Evolutionary conservation across 2,329 filamentous ascomycete species (phyloP), one percentile per base, ranked within the genome.

Genomic region (Diaporthe amygdali): DNA sequence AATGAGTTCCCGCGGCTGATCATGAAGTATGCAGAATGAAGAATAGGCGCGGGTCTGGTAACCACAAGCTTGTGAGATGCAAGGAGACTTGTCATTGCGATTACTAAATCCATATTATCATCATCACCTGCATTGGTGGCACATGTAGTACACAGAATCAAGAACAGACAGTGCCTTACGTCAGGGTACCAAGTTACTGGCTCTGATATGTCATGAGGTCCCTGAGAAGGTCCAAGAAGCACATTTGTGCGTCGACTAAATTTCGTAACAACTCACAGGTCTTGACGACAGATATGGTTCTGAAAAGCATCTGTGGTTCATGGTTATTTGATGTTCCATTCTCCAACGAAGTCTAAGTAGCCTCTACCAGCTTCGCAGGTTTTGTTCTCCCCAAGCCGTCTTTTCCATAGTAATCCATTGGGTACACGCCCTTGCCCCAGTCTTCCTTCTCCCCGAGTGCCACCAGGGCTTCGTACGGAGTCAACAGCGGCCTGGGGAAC

Each of bases 391-490:
- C 96, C 68, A 99, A 79, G 0, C 96, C 96, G 55, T 98, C 94
- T 80, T 93, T 96, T 0, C 92, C 95, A 82, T 99, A 99, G 79
- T 97, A 99, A 81, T 99, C 95, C 96, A 99, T 99, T 0, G 95
- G 96, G 83, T 99, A 99, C 17, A 94, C 87, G 1, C 90, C 92
- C 70, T 85, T 87, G 20, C 86, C 91, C 94, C 91, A 97, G 59
- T 93, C 93, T 75, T 96, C 89, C 74, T 88, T 90, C 73, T 91
- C 91, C 3, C 93, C 95, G 59, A 99, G 83, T n/a, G 94, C 94
- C 41, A 99, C 92, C 71, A 98, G 87, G 8, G 96, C 96, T 84
- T 99, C 96, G 76, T 99, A 98, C 2, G 96, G 96, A 66, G 96
- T 98, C 78, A 99, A 82, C 71, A 99, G 81, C 59, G 96, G 96